Evolutionary conservation across 108 stramenopile genomes (phyloP).

Genomic region (Cylindrotheca fusiformis): DNA sequence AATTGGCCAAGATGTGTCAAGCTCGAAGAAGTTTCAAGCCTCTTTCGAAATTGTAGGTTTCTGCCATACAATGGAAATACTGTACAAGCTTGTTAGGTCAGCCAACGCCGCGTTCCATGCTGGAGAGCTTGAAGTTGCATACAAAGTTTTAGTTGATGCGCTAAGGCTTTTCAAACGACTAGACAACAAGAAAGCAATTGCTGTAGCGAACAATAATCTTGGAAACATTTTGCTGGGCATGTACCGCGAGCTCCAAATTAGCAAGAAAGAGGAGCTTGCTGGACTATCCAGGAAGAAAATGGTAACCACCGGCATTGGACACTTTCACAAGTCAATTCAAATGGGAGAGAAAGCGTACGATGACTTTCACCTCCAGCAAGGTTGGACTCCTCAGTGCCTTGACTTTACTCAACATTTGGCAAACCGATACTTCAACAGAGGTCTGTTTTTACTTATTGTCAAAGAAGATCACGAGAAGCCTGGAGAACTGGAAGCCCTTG

Average conservation of each 20-base stretch:
- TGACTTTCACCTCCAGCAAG: slow-evolving; percentile 38
- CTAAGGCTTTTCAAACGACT: slow-evolving; percentile 38
- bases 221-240: slow-evolving; percentile 47
- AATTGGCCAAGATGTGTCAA: not conserved
- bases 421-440: slow-evolving; percentile 51
- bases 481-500: slow-evolving; percentile 23
- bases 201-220: slow-evolving; percentile 47
- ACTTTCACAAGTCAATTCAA: slow-evolving; percentile 37
- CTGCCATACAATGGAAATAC: slow-evolving; percentile 34
- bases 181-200: slow-evolving; percentile 53
- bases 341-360: slow-evolving; percentile 50
- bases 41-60: slow-evolving; percentile 37
- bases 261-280: slow-evolving; percentile 27
- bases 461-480: slow-evolving; percentile 33
- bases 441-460: slow-evolving; percentile 32
- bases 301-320: slow-evolving; percentile 27
- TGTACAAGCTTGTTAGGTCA: slow-evolving; percentile 33
- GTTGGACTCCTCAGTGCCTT: slow-evolving; percentile 48
- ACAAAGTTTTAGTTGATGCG: slow-evolving; percentile 32
- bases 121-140: slow-evolving; percentile 41
- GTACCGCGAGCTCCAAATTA: slow-evolving; percentile 33
- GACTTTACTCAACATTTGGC: slow-evolving; percentile 45
- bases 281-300: slow-evolving; percentile 26
- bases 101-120: slow-evolving; percentile 50
- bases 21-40: slow-evolving; percentile 12